phyloP scores from a whole-genome alignment of 805 yeast genomes.

The Lipomyces spencermartinsiae region DNA sequence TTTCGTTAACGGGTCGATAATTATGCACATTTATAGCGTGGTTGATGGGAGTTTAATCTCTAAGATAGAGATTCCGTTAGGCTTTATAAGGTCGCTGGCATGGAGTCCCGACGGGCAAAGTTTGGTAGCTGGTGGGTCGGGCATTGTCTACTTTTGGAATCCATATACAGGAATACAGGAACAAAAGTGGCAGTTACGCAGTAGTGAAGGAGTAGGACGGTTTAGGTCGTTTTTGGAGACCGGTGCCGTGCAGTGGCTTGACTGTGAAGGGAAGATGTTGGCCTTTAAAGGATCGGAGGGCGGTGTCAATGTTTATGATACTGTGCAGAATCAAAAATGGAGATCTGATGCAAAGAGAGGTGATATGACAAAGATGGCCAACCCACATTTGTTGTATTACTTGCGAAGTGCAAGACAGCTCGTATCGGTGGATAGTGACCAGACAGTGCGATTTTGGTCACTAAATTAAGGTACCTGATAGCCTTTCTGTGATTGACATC shows the following conservation, averaged over 20 bases:
- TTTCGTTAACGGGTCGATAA: not conserved
- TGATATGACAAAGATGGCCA: not conserved
- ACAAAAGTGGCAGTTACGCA: not conserved
- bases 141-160: not conserved
- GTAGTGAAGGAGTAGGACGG: not conserved
- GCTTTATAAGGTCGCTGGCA: not conserved
- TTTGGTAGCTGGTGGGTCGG: constrained; percentile 3
- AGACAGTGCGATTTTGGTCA: not conserved
- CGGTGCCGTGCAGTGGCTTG: not conserved
- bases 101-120: not conserved
- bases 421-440: not conserved
- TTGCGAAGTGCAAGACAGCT: not conserved
- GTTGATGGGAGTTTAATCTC: not conserved
- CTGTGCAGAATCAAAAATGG: not conserved
- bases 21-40: not conserved
- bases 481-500: no score
- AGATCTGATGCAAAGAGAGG: not conserved
- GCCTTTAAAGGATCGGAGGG: not conserved
- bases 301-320: constrained; percentile 3
- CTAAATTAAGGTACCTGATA: no score
- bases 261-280: not conserved
- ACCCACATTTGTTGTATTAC: not conserved
- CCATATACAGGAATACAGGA: not conserved
- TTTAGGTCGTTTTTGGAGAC: not conserved
- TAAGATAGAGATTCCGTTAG: not conserved